Evolutionary conservation across 2,329 filamentous ascomycete genomes (phyloP), one percentile per base, ranked within the genome.

Genomic region (Aciculosporium take): DNA sequence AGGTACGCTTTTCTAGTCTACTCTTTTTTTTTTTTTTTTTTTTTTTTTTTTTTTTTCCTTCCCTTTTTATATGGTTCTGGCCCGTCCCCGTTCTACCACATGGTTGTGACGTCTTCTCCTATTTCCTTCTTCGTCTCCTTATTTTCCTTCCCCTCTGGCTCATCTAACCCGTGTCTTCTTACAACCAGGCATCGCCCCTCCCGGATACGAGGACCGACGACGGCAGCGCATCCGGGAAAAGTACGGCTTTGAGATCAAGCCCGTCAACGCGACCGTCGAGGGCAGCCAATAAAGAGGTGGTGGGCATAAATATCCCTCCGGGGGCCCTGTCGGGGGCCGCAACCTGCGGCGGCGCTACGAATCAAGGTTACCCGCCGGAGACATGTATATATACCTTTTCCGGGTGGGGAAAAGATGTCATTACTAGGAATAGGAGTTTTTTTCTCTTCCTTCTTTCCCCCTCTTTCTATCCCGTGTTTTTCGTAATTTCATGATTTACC

Each of bases 201-300:
- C 83, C 13, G 85, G 85, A 39, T 94, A 91, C 58, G 81, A 84
- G 52, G 84, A 94, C 69, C 73, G 88, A 61, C 79, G 88, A 61
- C 76, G 77, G 50, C 71, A 87, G 66, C 74, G 84, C 53, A 72
- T 95, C 61, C 80, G 84, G 73, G 80, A 86, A 64, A 84, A 79
- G 62, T 94, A 94, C 56, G 86, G 87, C 45, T 76, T 93, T 55
- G 86, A 94, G 50, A 79, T 94, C 56, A 75, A 81, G 55, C 73
- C 78, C 42, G 74, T 80, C 50, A 72, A 62, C 44, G 68, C 71
- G 33, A 65, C 63, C 37, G 59, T 63, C 49, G 65, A 74, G 41
- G 61, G 60, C 44, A 63, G 61, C 55, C 55, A 57, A 55, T 63
- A 56, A 56, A 49, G 30, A 29, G 28, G 25, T 29, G n/a, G 17